Conservation (phyloP, 352 stramenopile genomes). For the Pilasporangium apinafurcum region DNA sequence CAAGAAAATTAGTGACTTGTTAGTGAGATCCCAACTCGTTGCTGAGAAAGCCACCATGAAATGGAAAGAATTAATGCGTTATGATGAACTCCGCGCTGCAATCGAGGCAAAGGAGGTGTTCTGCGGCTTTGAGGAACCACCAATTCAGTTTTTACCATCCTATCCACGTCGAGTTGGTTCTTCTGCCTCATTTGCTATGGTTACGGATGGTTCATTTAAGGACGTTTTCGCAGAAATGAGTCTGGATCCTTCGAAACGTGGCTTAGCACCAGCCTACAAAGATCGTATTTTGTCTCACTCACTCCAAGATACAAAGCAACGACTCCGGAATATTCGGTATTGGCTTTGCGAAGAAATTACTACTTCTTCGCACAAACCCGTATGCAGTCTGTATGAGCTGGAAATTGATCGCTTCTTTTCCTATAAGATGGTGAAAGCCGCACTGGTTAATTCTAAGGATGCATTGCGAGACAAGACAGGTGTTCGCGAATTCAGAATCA, state of each 20-base stretch:
- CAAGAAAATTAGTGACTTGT: constrained; percentile 62
- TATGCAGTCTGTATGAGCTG: constrained; percentile 41
- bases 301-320: constrained; percentile 28
- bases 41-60: constrained; percentile 49
- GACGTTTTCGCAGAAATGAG: constrained; percentile 43
- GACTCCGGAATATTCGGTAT: constrained; percentile 31
- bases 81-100: constrained; percentile 56
- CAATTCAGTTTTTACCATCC: constrained; percentile 68
- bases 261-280: constrained; percentile 50
- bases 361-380: constrained; percentile 41
- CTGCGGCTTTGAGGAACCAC: constrained; percentile 78
- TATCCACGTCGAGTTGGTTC: constrained; percentile 59
- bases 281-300: constrained; percentile 59
- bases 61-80: constrained; percentile 70
- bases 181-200: constrained; percentile 57
- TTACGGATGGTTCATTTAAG: constrained; percentile 47
- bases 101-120: constrained; percentile 83
- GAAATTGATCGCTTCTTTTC: constrained; percentile 50
- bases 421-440: constrained; percentile 25
- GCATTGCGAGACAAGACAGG: constrained; percentile 29
- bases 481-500: constrained; percentile 43
- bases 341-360: constrained; percentile 41
- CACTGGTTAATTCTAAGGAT: constrained; percentile 14
- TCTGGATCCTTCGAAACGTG: constrained; percentile 15
- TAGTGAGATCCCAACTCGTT: constrained; percentile 55